Evolutionary conservation across 2,329 filamentous ascomycete genomes (phyloP), one percentile per base, ranked within the genome.

Genomic region (Cladophialophora chaetospira): DNA sequence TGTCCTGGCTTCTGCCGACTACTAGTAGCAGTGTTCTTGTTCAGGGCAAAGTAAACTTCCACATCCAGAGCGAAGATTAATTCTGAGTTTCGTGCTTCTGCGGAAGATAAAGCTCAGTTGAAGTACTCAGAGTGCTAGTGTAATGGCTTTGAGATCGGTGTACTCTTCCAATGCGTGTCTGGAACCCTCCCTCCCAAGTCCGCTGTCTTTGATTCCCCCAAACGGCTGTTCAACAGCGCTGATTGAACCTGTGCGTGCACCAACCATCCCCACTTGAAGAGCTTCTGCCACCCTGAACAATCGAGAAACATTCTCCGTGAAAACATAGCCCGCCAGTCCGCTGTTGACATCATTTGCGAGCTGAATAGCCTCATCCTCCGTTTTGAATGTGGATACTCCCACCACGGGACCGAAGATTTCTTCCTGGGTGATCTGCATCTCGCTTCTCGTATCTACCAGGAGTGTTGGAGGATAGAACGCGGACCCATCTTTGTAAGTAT

Each of bases 401-500:
- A 65, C 64, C n/a, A 70, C 56, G 1, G 70, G 70, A 0, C 67
- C 70, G 57, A 72, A 81, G 0, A 76, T 75, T 66, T 82, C 79
- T 56, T 82, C 79, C 1, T 69, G 71, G 8, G 40, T 28, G n/a
- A 46, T 29, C 4, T n/a, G 17, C 78, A 83, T 82, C 5, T 75
- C 69, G 6, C 72, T 67, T 10, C 73, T 77, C 8, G 79, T 73
- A 21, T 76, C 75, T 1, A 77, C 73, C 55, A 84, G 75, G 43
- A 86, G 72, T 0, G 82, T 83, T 0, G 82, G 82, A 68, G 85
- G 85, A 62, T 96, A 85, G 69, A 88, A 96, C 76, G 95, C 95
- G 53, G 91, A 91, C 67, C 85, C 85, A 21, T 51, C 29, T 17
- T 31, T 19, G 33, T 85, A 76, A 2, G 82, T 80, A 0, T 48